Evolutionary conservation across 2,329 filamentous ascomycete genomes (phyloP).

Genomic region (Penicillium sp.): DNA sequence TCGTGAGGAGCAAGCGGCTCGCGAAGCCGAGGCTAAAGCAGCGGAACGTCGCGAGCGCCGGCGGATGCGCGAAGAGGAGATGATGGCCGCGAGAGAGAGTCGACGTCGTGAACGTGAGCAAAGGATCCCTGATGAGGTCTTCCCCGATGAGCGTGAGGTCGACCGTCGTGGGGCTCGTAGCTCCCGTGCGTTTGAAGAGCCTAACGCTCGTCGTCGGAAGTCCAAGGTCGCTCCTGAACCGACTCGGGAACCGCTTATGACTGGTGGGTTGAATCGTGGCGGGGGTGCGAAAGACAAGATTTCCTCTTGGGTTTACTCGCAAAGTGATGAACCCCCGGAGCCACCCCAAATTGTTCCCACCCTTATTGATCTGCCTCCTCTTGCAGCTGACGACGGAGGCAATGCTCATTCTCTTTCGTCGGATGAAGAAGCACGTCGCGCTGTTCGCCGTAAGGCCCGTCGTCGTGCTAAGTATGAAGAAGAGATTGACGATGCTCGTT

Average conservation of each 20-base stretch:
- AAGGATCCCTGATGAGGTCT: constrained; percentile 26
- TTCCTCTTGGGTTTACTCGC: constrained; percentile 52
- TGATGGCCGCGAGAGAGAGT: constrained; percentile 30
- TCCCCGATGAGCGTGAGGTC: constrained; percentile 28
- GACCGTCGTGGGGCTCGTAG: constrained; percentile 27
- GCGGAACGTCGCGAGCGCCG: constrained; percentile 44
- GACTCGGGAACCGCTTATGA: constrained; percentile 31
- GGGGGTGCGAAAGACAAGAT: constrained; percentile 46
- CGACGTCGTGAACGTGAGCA: constrained; percentile 38
- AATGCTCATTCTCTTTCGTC: constrained; percentile 42
- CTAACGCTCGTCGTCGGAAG: constrained; percentile 38
- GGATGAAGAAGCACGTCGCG: constrained; percentile 44
- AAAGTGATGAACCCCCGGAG: constrained; percentile 49
- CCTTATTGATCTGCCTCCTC: constrained; percentile 45
- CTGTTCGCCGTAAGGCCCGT: constrained; percentile 40
- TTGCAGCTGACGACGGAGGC: constrained; percentile 27
- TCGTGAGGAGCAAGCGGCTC: neutral
- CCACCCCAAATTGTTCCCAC: constrained; percentile 48
- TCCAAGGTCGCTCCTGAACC: constrained; percentile 29
- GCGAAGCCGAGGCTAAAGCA: constrained; percentile 31
- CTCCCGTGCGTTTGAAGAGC: constrained; percentile 36
- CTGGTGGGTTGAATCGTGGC: constrained; percentile 23
- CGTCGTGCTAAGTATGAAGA: constrained; percentile 45
- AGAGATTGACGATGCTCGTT: constrained; percentile 41
- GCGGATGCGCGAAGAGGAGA: constrained; percentile 37